Percentiles rank a stretch among this genome's conserved stretches.
Conservation (phyloP, 441 rosid species). For the Erodium texanum region DNA sequence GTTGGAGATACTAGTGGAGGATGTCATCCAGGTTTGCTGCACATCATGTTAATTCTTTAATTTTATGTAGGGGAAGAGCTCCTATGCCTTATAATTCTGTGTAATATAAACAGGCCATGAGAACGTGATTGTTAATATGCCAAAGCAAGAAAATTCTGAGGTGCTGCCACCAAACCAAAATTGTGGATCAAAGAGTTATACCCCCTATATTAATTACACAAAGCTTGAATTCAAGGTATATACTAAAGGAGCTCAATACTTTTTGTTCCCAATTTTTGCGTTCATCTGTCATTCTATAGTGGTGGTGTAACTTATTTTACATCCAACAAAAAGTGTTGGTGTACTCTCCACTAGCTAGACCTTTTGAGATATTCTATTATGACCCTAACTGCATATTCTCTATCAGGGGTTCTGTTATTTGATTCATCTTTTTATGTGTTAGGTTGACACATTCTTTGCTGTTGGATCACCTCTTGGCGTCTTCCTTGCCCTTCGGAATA, state of each 20-base stretch:
- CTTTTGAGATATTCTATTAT: not conserved
- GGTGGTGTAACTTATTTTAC: not conserved
- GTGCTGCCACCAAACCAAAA: not conserved
- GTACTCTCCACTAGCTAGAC: not conserved
- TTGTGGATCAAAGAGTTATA: conserved; percentile 5
- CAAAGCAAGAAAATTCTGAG: not conserved
- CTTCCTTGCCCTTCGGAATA: conserved; percentile 80
- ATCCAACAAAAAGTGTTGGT: not conserved
- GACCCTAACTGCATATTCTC: not conserved
- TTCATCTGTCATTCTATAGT: not conserved
- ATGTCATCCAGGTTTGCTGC: conserved; percentile 5
- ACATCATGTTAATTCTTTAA: conserved; percentile 1
- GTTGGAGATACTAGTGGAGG: not conserved
- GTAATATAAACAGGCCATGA: conserved; percentile 3
- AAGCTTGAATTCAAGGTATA: conserved; percentile 9
- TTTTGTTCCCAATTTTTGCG: not conserved
- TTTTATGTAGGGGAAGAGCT: not conserved
- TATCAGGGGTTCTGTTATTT: conserved; percentile 8
- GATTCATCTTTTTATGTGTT: conserved; percentile 17
- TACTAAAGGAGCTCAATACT: not conserved
- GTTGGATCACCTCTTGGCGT: conserved; percentile 99
- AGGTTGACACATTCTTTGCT: conserved; percentile 97
- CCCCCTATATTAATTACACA: conserved; percentile 6
- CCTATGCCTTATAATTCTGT: not conserved
- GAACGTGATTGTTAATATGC: not conserved